Conservation (phyloP, 495 filamentous ascomycete species). For the Hypoxylon rickii region DNA sequence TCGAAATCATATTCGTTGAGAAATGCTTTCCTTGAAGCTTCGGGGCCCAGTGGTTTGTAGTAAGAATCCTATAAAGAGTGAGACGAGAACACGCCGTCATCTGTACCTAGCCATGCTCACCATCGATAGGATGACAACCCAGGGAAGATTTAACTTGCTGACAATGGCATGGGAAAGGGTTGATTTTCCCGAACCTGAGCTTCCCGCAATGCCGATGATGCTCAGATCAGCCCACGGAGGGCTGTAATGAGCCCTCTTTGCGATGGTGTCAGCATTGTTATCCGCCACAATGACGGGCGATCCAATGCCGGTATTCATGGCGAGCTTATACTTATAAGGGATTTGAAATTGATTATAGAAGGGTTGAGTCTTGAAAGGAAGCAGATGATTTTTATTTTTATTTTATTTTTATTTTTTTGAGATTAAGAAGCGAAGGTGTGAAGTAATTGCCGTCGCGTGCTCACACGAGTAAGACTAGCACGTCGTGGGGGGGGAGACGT, state of each 20-base stretch:
- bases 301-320: slow-evolving; percentile 35
- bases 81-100: slow-evolving; percentile 15
- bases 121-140: slow-evolving; percentile 97
- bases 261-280: slow-evolving; percentile 41
- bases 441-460: slow-evolving; percentile 25
- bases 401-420: not conserved
- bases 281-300: slow-evolving; percentile 32
- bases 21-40: slow-evolving; percentile 78
- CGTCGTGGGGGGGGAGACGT: too few relatives aligned
- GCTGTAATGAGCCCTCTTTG: slow-evolving; percentile 70
- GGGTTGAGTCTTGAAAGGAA: too few relatives aligned
- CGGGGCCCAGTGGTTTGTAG: slow-evolving; percentile 81
- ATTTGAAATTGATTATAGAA: too few relatives aligned
- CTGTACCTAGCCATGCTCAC: slow-evolving; percentile 51
- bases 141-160: slow-evolving; percentile 84
- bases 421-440: not conserved
- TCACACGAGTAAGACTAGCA: slow-evolving; percentile 21
- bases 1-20: slow-evolving; percentile 95
- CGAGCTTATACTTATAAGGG: slow-evolving; percentile 22
- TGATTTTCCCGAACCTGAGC: slow-evolving; percentile 97
- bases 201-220: slow-evolving; percentile 95
- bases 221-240: slow-evolving; percentile 93
- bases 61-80: slow-evolving; percentile 77
- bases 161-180: slow-evolving; percentile 92
- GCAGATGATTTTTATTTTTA: too few relatives aligned